Conservation (phyloP, 75 land plant genomes). For the Cupressus sempervirens region DNA sequence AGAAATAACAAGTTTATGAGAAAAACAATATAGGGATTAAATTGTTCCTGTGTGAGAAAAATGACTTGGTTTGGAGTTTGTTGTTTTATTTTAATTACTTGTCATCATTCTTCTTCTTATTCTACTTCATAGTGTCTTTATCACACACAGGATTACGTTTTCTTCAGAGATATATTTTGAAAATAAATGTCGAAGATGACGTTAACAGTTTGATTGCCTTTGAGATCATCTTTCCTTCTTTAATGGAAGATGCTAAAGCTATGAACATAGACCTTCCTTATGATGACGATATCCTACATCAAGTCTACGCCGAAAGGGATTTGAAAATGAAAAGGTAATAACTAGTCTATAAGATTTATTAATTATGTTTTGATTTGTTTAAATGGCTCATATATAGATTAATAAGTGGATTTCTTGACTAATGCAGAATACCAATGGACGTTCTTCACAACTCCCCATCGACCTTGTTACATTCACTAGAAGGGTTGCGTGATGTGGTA, state of each 20-base stretch:
- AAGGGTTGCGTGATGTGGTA: slow-evolving; percentile 63
- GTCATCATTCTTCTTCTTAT: too few relatives aligned
- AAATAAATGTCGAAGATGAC: slow-evolving; percentile 48
- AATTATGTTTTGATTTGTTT: not conserved
- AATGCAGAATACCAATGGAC: slow-evolving; percentile 73
- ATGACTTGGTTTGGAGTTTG: too few relatives aligned
- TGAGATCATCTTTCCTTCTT: slow-evolving; percentile 80
- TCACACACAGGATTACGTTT: slow-evolving; percentile 56
- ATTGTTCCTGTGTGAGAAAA: too few relatives aligned
- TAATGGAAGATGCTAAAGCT: slow-evolving; percentile 59
- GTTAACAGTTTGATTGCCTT: slow-evolving; percentile 88
- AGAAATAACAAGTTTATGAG: too few relatives aligned
- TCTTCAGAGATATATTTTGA: slow-evolving; percentile 40
- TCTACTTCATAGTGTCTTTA: not conserved
- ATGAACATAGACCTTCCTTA: slow-evolving; percentile 61
- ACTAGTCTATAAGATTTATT: not conserved
- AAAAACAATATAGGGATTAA: too few relatives aligned
- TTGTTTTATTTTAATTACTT: too few relatives aligned
- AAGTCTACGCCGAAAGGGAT: slow-evolving; percentile 41
- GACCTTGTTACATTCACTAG: slow-evolving; percentile 76
- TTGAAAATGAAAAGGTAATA: slow-evolving; percentile 68
- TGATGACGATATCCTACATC: slow-evolving; percentile 43
- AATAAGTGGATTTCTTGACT: not conserved
- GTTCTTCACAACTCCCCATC: slow-evolving; percentile 68
- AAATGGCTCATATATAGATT: too few relatives aligned